phyloP scores from a whole-genome alignment of 495 filamentous ascomycete genomes.

The Parathielavia appendiculata region DNA sequence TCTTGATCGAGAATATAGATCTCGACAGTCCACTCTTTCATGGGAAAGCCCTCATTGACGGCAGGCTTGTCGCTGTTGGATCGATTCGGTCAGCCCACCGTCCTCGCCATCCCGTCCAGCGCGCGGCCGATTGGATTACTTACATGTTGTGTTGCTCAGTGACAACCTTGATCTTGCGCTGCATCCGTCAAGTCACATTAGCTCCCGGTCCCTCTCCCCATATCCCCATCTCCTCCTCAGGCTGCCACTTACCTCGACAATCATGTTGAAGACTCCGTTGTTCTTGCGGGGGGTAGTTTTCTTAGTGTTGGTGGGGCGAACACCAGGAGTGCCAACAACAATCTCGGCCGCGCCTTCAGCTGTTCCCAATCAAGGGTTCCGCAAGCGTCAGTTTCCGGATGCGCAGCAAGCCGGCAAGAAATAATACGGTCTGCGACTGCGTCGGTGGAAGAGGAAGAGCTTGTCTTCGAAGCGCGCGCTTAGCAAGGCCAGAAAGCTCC shows the following conservation, averaged over 20 bases:
- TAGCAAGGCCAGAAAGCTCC: neutral
- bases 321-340: neutral
- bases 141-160: conserved; percentile 88
- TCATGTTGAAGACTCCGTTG: conserved; percentile 22
- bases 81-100: conserved; percentile 11
- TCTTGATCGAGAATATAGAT: conserved; percentile 57
- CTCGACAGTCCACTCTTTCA: conserved; percentile 69
- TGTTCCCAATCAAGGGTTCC: neutral
- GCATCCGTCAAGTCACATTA: conserved; percentile 13
- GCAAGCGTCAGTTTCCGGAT: conserved; percentile 1
- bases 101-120: neutral
- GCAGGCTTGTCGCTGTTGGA: conserved; percentile 58
- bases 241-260: conserved; percentile 27
- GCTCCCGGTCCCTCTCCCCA: neutral
- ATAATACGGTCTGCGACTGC: neutral
- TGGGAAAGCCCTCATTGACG: conserved; percentile 79
- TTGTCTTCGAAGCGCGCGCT: neutral
- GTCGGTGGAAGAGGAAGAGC: neutral
- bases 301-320: neutral
- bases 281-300: neutral
- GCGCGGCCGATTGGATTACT: conserved; percentile 33
- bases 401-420: neutral
- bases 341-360: neutral
- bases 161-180: conserved; percentile 84
- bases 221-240: neutral